Evolutionary conservation across 164 flowering plant species (phyloP).

Genomic region (Vitis cinerea): DNA sequence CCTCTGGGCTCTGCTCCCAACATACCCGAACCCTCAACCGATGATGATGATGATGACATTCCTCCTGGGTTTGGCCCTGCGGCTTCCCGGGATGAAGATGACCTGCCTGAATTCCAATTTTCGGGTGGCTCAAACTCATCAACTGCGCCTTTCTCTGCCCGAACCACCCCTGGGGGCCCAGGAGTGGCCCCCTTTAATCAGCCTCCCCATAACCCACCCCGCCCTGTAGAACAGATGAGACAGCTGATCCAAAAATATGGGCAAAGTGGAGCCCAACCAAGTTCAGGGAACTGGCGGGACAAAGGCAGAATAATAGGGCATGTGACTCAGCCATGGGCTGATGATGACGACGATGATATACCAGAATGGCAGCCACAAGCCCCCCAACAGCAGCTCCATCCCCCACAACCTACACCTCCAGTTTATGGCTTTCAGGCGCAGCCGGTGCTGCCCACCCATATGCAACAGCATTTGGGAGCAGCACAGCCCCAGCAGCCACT

Average conservation of each 20-base stretch:
- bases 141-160: slow-evolving; percentile 5
- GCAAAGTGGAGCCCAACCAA: slow-evolving; percentile 20
- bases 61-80: slow-evolving; percentile 96
- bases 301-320: slow-evolving; percentile 15
- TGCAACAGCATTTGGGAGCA: slow-evolving; percentile 15
- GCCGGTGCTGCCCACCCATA: slow-evolving; percentile 20
- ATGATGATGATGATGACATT: slow-evolving; percentile 73
- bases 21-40: slow-evolving; percentile 18
- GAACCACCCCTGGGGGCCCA: slow-evolving; percentile 11
- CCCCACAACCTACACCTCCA: neutral
- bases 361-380: slow-evolving; percentile 90
- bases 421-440: slow-evolving; percentile 20
- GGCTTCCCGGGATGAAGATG: slow-evolving; percentile 73
- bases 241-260: slow-evolving; percentile 83
- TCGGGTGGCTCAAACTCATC: slow-evolving; percentile 33
- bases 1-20: slow-evolving; percentile 18
- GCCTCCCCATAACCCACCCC: slow-evolving; percentile 17
- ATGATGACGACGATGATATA: slow-evolving; percentile 82
- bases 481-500: slow-evolving; percentile 3
- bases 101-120: slow-evolving; percentile 90
- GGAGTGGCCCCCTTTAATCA: slow-evolving; percentile 4
- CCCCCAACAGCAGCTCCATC: slow-evolving; percentile 20
- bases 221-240: slow-evolving; percentile 68
- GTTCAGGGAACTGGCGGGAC: slow-evolving; percentile 14
- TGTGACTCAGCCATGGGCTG: slow-evolving; percentile 57